These are phyloP conservation scores for Ampelocalamus luodianensis DNA, from an alignment of 176 grass and related monocot species.

Conservation along the genomic window DNA sequence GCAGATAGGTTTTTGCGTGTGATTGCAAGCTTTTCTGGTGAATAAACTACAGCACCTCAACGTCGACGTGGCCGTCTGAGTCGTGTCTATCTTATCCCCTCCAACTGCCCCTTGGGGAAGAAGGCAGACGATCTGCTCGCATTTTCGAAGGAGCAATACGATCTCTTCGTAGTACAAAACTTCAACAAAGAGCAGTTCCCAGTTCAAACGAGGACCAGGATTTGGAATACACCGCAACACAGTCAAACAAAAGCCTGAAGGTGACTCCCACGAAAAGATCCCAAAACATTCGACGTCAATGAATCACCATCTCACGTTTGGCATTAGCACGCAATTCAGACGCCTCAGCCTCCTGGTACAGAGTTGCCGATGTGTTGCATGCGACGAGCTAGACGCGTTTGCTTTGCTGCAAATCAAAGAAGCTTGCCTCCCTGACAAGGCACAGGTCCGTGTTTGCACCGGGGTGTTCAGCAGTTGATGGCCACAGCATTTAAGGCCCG, in stretches of 20 bases:
- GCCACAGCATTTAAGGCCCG: background rate
- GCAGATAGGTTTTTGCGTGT: too few species aligned
- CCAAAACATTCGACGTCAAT: background rate
- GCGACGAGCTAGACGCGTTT: background rate
- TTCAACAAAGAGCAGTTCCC: background rate
- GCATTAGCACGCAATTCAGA: background rate
- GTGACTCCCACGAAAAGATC: background rate
- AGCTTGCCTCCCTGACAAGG: background rate
- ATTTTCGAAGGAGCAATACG: too few species aligned
- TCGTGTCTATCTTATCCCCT: too few species aligned
- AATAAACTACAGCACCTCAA: too few species aligned
- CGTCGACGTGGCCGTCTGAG: too few species aligned
- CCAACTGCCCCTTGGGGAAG: too few species aligned
- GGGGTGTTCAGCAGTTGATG: background rate
- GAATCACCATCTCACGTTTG: background rate
- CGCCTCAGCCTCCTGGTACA: background rate
- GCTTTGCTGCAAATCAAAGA: background rate
- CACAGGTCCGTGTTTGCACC: background rate
- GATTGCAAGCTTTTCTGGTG: too few species aligned
- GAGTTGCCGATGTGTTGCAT: background rate
- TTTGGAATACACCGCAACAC: background rate
- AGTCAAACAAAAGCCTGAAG: background rate
- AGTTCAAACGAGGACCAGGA: background rate
- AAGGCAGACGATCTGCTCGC: too few species aligned
- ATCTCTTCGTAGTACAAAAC: too few species aligned